phyloP scores from a whole-genome alignment of 306 rosid genomes.

The Senna tora region DNA sequence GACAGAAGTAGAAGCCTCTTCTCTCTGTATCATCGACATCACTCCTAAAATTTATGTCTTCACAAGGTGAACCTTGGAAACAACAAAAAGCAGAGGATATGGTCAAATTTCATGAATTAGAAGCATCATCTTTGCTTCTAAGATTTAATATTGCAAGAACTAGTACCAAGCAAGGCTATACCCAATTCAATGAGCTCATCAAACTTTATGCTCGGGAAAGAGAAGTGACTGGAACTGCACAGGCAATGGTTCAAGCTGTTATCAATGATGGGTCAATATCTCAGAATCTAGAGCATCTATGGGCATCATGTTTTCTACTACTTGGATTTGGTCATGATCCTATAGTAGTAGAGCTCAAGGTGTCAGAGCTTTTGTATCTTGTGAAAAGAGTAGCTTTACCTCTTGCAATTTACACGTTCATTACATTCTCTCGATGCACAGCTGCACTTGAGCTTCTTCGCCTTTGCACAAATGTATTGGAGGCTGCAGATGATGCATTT shows the following conservation, averaged over 20 bases:
- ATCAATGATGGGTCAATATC: conserved; percentile 62
- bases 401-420: conserved; percentile 72
- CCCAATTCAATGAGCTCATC: conserved; percentile 69
- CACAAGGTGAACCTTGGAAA: conserved; percentile 96
- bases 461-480: conserved; percentile 76
- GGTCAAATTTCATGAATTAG: conserved; percentile 22
- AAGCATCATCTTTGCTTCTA: conserved; percentile 72
- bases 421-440: conserved; percentile 80
- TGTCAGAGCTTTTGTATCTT: conserved; percentile 62
- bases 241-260: conserved; percentile 82
- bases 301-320: conserved; percentile 85
- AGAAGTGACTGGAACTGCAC: conserved; percentile 60
- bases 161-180: conserved; percentile 62
- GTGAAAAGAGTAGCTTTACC: conserved; percentile 75
- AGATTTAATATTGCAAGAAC: conserved; percentile 77
- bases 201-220: conserved; percentile 68
- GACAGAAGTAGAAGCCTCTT: conserved; percentile 90
- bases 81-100: conserved; percentile 52
- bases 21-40: conserved; percentile 92
- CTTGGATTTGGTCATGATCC: conserved; percentile 80
- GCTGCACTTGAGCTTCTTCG: conserved; percentile 77
- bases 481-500: conserved; percentile 81
- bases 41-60: conserved; percentile 89
- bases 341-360: conserved; percentile 69
- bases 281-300: conserved; percentile 67